Evolutionary conservation across 352 stramenopile species (phyloP).

Genomic region (Pythium sp.): DNA sequence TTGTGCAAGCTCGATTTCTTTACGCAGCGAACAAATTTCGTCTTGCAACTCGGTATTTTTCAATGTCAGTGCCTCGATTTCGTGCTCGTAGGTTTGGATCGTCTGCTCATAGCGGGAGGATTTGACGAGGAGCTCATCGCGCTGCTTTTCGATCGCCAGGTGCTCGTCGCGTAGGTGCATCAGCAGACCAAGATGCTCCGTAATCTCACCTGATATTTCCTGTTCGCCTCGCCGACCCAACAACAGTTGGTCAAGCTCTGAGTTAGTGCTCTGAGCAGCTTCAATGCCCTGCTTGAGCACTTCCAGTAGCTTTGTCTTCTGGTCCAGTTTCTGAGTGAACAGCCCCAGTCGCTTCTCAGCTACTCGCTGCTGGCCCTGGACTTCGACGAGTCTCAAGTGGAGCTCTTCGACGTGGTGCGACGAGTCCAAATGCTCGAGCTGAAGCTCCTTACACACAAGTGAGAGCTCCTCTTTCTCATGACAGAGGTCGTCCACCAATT

Average conservation of each 20-base stretch:
- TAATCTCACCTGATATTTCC: not conserved
- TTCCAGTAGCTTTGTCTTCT: constrained; percentile 13
- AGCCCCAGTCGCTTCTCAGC: constrained; percentile 19
- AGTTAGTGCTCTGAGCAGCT: not conserved
- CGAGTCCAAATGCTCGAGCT: constrained; percentile 47
- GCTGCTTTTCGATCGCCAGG: constrained; percentile 24
- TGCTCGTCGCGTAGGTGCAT: constrained; percentile 23
- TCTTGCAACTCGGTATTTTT: constrained; percentile 27
- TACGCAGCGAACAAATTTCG: constrained; percentile 27
- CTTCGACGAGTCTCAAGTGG: constrained; percentile 47
- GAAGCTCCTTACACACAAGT: constrained; percentile 44
- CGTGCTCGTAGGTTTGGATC: constrained; percentile 34
- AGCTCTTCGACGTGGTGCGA: constrained; percentile 52
- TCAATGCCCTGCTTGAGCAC: constrained; percentile 7
- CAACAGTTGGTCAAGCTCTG: not conserved
- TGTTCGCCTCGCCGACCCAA: not conserved
- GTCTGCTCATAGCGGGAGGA: constrained; percentile 41
- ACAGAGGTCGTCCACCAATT: constrained; percentile 30
- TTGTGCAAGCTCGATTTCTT: constrained; percentile 27
- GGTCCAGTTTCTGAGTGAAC: constrained; percentile 3
- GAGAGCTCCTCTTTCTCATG: constrained; percentile 41
- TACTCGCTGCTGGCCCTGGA: constrained; percentile 32
- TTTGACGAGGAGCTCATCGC: constrained; percentile 42
- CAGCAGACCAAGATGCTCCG: constrained; percentile 20
- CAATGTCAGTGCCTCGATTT: constrained; percentile 30